Conservation (phyloP, 2,329 filamentous ascomycete genomes). For the Calonectria henricotiae region DNA sequence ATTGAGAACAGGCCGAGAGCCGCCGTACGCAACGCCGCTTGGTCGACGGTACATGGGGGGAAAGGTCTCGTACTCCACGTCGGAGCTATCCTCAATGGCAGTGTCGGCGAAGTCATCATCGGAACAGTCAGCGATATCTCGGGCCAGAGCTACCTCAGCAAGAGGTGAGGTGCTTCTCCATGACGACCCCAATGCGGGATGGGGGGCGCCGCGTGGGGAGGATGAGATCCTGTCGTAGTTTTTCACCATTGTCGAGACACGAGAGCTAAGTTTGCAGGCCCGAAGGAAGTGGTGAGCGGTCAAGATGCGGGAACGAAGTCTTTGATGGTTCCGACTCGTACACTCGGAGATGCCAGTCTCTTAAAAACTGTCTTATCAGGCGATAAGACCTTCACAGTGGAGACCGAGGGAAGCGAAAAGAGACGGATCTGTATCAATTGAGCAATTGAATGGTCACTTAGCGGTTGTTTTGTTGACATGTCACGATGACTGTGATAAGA, state of each 20-base stretch:
- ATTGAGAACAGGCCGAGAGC: constrained; percentile 79
- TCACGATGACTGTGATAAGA: constrained; percentile 29
- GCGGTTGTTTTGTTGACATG: constrained; percentile 6
- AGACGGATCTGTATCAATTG: constrained; percentile 28
- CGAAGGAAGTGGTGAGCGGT: constrained; percentile 18
- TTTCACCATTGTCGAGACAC: constrained; percentile 35
- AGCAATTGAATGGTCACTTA: constrained; percentile 14
- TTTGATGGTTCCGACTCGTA: constrained; percentile 36
- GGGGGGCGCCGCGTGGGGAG: constrained; percentile 48
- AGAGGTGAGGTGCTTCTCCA: constrained; percentile 76
- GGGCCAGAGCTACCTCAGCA: constrained; percentile 76
- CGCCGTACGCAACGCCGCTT: constrained; percentile 82
- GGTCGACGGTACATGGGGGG: constrained; percentile 81
- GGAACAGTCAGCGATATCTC: constrained; percentile 77
- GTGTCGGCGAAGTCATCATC: constrained; percentile 67
- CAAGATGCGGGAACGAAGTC: constrained; percentile 28
- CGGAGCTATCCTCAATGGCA: constrained; percentile 53
- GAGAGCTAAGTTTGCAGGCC: constrained; percentile 27
- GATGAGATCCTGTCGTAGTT: constrained; percentile 28
- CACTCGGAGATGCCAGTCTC: constrained; percentile 36
- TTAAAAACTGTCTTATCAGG: constrained; percentile 34
- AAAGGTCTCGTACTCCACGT: constrained; percentile 60
- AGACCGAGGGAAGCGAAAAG: constrained; percentile 33
- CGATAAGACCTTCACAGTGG: constrained; percentile 39
- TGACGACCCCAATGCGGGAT: constrained; percentile 60